Evolutionary conservation across 306 rosid genomes (phyloP), one percentile per base, ranked within the genome.

Genomic region (Castanea mollissima): DNA sequence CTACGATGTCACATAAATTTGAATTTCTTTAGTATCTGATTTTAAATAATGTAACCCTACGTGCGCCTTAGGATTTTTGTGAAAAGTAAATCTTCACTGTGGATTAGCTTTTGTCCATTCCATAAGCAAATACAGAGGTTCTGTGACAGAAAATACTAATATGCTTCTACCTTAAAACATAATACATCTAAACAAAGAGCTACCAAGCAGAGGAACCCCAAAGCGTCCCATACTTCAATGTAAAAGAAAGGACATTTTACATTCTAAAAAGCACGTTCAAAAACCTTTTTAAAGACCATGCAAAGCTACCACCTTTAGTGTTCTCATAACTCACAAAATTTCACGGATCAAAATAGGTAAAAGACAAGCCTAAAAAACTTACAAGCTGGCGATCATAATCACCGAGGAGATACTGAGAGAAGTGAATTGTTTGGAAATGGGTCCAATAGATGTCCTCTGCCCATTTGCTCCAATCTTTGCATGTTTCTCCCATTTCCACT

Each of bases 361-460:
- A 4, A 71, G 55, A 64, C 27, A 2, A 41, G 46, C 3, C 8
- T 8, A 51, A 18, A 14, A 38, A 62, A 83, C 84, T 82, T 35
- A 92, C 97, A 77, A 90, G 93, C 49, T 81, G 81, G 46, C 75
- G 83, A 41, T 90, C 81, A 80, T 57, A 88, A 44, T 72, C 90
- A 6, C 25, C 16, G 3, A 32, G 82, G 55, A 92, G 90, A 80
- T 75, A 79, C n/a, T 77, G 89, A 9, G 86, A 71, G 41, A 92
- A 90, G 65, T 81, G 92, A 44, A 52, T 64, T 75, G 82, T 75
- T 54, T 87, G 89, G 23, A 92, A 90, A 86, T 83, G 94, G 76
- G 74, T 68, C 94, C 94, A 88, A 78, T 90, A 88, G 65, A 90
- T 83, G 27, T 90, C 89, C 35, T 92, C 89, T 1, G 46, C 89